These are phyloP conservation scores for Luzula sylvatica DNA, from an alignment of 176 grass and related monocot species.

Conservation along the genomic window DNA sequence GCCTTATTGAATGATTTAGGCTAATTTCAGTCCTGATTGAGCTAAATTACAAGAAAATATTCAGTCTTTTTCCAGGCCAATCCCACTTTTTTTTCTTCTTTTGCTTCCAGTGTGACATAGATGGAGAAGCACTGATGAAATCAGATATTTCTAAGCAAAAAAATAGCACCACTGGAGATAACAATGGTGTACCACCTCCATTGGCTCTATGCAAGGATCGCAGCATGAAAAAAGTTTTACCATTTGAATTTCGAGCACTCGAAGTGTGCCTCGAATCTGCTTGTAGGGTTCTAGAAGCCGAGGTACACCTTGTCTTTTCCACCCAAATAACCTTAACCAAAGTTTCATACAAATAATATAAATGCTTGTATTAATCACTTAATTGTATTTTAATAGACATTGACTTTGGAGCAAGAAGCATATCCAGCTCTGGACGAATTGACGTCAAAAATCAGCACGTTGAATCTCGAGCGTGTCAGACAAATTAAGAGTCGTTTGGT, in stretches of 20 bases:
- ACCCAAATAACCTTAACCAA: too few species aligned
- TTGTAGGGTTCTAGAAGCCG: conserved; percentile 85
- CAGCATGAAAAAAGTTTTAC: conserved; percentile 52
- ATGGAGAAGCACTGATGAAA: conserved; percentile 37
- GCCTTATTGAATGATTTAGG: neutral
- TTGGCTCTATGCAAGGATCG: conserved; percentile 41
- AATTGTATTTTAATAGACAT: conserved; percentile 39
- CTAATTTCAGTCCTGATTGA: neutral
- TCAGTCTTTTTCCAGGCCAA: neutral
- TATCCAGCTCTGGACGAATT: conserved; percentile 96
- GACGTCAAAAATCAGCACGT: conserved; percentile 96
- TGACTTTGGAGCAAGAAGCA: conserved; percentile 83
- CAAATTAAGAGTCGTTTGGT: conserved; percentile 97
- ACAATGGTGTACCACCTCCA: conserved; percentile 31
- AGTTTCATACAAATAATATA: too few species aligned
- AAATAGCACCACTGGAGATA: conserved; percentile 21
- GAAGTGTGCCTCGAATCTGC: conserved; percentile 95
- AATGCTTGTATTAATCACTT: neutral
- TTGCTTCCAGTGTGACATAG: conserved; percentile 39
- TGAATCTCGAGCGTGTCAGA: conserved; percentile 88
- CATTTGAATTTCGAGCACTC: conserved; percentile 87
- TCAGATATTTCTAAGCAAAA: conserved; percentile 42
- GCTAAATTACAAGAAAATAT: neutral
- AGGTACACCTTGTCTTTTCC: conserved; percentile 36
- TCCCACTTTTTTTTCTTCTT: neutral